phyloP scores from a whole-genome alignment of 345 rosid species.

The Euphorbia peplus region DNA sequence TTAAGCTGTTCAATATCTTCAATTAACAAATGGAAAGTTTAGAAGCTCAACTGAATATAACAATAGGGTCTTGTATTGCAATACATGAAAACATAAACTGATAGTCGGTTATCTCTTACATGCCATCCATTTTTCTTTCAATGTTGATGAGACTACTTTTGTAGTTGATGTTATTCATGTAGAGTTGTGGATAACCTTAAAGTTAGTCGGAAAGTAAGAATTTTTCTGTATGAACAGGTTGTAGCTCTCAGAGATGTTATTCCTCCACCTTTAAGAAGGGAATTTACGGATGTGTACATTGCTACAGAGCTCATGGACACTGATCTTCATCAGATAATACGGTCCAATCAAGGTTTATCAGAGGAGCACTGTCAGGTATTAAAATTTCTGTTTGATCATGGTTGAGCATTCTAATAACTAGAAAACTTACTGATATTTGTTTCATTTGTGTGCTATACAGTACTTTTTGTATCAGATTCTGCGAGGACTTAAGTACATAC shows the following conservation, averaged over 20 bases:
- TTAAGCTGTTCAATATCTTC: not conserved
- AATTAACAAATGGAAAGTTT: not conserved
- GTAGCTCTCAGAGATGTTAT: conserved; percentile 75
- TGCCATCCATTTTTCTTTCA: not conserved
- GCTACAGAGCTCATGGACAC: conserved; percentile 91
- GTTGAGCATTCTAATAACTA: conserved; percentile 4
- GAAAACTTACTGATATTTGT: conserved; percentile 1
- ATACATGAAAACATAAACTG: too few species aligned
- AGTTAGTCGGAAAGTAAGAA: not conserved
- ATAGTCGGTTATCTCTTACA: too few species aligned
- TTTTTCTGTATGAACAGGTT: conserved; percentile 49
- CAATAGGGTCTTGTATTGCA: not conserved
- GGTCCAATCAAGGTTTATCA: conserved; percentile 79
- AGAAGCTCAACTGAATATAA: not conserved
- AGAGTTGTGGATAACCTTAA: not conserved
- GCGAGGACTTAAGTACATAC: conserved; percentile 91
- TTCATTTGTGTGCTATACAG: conserved; percentile 39
- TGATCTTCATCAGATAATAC: conserved; percentile 91
- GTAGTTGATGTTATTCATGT: not conserved
- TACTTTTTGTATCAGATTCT: conserved; percentile 94
- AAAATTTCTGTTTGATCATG: not conserved
- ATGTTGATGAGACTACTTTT: not conserved
- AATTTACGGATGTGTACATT: conserved; percentile 83
- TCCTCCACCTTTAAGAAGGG: conserved; percentile 83
- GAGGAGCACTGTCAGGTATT: conserved; percentile 98